phyloP scores from a whole-genome alignment of 2,329 filamentous ascomycete genomes.

The Sporothrix protearum region DNA sequence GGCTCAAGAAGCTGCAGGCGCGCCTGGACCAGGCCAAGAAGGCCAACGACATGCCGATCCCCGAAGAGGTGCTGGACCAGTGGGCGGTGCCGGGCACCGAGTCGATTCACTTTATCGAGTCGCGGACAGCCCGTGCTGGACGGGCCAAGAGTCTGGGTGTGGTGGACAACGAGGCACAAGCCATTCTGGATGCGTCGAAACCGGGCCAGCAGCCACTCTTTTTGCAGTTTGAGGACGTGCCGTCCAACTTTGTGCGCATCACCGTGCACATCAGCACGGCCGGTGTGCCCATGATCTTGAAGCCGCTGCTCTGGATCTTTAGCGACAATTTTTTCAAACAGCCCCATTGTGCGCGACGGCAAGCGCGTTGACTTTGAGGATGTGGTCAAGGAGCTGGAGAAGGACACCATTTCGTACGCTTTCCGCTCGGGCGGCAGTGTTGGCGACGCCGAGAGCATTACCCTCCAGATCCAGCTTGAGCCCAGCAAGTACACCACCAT shows the following conservation, averaged over 20 bases:
- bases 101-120: conserved; percentile 92
- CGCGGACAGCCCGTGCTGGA: conserved; percentile 78
- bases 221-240: conserved; percentile 94
- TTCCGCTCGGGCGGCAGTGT: conserved; percentile 66
- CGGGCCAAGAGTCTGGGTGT: conserved; percentile 68
- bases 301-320: conserved; percentile 80
- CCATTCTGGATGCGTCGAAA: conserved; percentile 67
- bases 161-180: conserved; percentile 66
- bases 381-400: conserved; percentile 85
- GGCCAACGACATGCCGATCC: conserved; percentile 85
- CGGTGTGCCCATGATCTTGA: conserved; percentile 72
- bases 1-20: conserved; percentile 68
- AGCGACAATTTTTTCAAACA: conserved; percentile 93
- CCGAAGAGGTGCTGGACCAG: conserved; percentile 70
- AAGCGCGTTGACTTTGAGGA: conserved; percentile 82
- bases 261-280: conserved; percentile 76
- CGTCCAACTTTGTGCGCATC: conserved; percentile 87
- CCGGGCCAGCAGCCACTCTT: conserved; percentile 60
- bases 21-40: conserved; percentile 79
- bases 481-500: conserved; percentile 79
- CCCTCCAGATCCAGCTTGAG: conserved; percentile 81
- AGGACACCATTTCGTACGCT: conserved; percentile 81
- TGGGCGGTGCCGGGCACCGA: conserved; percentile 82
- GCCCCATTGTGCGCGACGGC: conserved; percentile 74
- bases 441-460: conserved; percentile 76